Conservation (phyloP, 1,139 yeast genomes). For the Protomyces lactucae-debilis region DNA sequence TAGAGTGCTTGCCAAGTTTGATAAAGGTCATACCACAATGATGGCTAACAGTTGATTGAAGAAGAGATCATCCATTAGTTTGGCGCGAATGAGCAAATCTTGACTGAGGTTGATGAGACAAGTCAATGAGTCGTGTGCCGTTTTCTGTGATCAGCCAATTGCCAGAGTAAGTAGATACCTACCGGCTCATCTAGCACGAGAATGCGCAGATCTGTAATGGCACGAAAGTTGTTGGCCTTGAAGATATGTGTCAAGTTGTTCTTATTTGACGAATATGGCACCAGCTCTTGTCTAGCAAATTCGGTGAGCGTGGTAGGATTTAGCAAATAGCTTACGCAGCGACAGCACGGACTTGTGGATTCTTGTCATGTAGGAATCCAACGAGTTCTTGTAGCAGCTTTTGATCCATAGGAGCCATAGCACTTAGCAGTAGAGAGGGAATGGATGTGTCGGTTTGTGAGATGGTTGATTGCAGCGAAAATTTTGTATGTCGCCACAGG, state of each 20-base stretch:
- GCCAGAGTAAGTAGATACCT: slow-evolving; percentile 1
- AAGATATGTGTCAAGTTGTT: slow-evolving; percentile 64
- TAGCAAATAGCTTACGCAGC: slow-evolving; percentile 47
- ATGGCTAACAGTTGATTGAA: slow-evolving; percentile 43
- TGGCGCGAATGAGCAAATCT: slow-evolving; percentile 52
- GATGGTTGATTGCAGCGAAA: not conserved
- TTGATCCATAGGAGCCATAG: not conserved
- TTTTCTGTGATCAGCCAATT: slow-evolving; percentile 31
- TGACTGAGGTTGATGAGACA: slow-evolving; percentile 80
- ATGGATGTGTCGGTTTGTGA: not conserved
- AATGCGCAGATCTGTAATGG: slow-evolving; percentile 67
- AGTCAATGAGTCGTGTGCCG: slow-evolving; percentile 57
- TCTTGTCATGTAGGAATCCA: slow-evolving; percentile 74
- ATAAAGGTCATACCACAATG: slow-evolving; percentile 26
- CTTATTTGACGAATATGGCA: slow-evolving; percentile 58
- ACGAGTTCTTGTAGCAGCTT: slow-evolving; percentile 47
- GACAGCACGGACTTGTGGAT: slow-evolving; percentile 74
- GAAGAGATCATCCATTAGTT: slow-evolving; percentile 64
- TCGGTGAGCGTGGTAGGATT: too few species aligned
- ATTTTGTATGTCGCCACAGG: not conserved
- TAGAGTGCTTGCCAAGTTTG: not conserved
- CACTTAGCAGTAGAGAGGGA: not conserved
- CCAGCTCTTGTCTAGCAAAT: slow-evolving; percentile 55
- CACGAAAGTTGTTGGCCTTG: slow-evolving; percentile 62
- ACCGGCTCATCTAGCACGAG: slow-evolving; percentile 50